These are phyloP conservation scores for Bombardia bombarda DNA, from an alignment of 495 filamentous ascomycete genomes.

Conservation along the genomic window DNA sequence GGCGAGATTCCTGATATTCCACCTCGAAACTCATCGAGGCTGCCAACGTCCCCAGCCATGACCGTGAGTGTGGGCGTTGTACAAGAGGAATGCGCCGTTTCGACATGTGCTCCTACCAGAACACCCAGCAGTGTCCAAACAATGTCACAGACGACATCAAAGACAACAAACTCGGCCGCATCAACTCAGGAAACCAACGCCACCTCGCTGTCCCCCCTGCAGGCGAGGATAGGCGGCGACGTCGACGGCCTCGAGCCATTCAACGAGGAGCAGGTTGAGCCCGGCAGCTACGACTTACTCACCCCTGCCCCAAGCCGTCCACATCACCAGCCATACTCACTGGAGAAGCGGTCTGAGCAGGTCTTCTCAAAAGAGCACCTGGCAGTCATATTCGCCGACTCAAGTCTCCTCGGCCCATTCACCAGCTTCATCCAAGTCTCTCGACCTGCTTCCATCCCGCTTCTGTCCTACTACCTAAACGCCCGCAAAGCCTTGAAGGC, in stretches of 20 bases:
- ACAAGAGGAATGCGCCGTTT: no score
- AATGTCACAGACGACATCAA: neutral
- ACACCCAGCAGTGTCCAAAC: neutral
- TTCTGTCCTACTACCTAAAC: constrained; percentile 65
- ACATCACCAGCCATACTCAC: constrained; percentile 27
- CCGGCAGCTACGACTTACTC: constrained; percentile 45
- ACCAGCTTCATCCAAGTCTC: constrained; percentile 55
- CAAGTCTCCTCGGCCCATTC: constrained; percentile 52
- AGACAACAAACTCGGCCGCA: constrained; percentile 3
- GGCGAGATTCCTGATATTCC: constrained; percentile 6
- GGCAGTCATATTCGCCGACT: constrained; percentile 54
- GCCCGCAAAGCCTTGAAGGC: constrained; percentile 60
- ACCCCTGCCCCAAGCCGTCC: constrained; percentile 20
- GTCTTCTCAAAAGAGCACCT: constrained; percentile 62
- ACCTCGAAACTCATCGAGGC: constrained; percentile 5
- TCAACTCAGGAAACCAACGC: constrained; percentile 14
- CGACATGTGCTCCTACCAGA: neutral
- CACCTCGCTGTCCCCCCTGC: constrained; percentile 29
- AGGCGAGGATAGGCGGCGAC: constrained; percentile 25
- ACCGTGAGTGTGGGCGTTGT: no score
- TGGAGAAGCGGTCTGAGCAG: constrained; percentile 54
- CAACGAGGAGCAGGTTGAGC: constrained; percentile 37
- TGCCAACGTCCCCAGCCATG: no score
- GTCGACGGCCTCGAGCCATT: constrained; percentile 42
- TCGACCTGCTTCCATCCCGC: constrained; percentile 53